Base-by-base conservation (phyloP, 2,329 filamentous ascomycete genomes). In the Xylaria sp. region DNA sequence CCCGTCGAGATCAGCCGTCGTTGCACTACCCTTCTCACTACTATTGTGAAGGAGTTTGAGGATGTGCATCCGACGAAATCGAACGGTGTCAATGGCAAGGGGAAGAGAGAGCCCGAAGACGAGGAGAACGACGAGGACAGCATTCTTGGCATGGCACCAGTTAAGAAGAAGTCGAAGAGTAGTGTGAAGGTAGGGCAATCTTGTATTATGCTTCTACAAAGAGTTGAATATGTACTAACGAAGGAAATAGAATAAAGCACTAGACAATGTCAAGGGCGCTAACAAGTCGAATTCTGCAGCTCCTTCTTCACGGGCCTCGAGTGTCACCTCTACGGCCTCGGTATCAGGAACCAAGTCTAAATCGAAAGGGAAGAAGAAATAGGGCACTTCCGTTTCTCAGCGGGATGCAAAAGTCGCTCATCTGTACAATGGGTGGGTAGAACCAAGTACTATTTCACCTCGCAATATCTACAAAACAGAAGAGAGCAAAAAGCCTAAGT, bases 31-130 rank as follows among this genome's bases (percentile, higher is more conserved):
- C 86, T 99, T 59, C 88, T 99, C 70, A 97, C 95, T 39, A 97
- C 96, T 0, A 93, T 99, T 54, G 92, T 96, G 59, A 92, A 96
- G 79, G 96, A 99, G 80, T 97, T 97, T 79, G 95, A 97, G 77
- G 89, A 91, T 61, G 79, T 83, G 42, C 84, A 85, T 51, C 80
- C 83, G 9, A 78, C 78, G 22, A 86, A 82, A 73, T 64, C 77
- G 31, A 91, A 90, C 64, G 88, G 88, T 15, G 81, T 82, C 36
- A 92, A 93, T 71, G 89, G 89, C 68, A 90, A 87, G 73, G 85
- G 86, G 39, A 96, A 96, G 83, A 89, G 93, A 72, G 90, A 92
- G 74, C 82, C 82, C 2, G 91, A 92, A 6, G 93, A 95, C 51
- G 93, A 96, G 45, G 91, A 93, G 67, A 93, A 96, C 58, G 93